Evolutionary conservation across 2,329 filamentous ascomycete species (phyloP).

Genomic region (Fusarium armeniacum): DNA sequence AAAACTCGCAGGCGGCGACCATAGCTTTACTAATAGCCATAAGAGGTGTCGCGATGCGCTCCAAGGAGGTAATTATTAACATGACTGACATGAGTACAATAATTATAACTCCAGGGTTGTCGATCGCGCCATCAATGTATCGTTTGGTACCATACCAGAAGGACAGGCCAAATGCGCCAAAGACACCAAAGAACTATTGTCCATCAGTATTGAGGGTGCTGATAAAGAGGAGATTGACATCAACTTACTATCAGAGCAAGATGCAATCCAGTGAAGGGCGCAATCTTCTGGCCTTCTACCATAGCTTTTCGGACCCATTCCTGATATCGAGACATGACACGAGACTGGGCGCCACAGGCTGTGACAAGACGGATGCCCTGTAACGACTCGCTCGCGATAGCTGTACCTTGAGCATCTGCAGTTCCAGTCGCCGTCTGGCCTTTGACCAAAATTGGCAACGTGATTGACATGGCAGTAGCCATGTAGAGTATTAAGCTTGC

Average conservation of each 20-base stretch:
- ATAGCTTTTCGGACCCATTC: constrained; percentile 57
- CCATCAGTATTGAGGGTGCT: constrained; percentile 1
- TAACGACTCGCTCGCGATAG: constrained; percentile 61
- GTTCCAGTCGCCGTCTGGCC: constrained; percentile 36
- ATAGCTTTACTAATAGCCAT: constrained; percentile 54
- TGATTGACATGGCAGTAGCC: constrained; percentile 49
- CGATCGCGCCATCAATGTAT: constrained; percentile 53
- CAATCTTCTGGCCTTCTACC: constrained; percentile 54
- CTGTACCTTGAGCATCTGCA: constrained; percentile 55
- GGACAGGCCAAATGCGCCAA: constrained; percentile 56
- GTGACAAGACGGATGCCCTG: constrained; percentile 59
- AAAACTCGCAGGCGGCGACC: constrained; percentile 51
- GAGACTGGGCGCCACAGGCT: constrained; percentile 60
- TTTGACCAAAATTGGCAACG: constrained; percentile 43
- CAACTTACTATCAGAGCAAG: constrained; percentile 35
- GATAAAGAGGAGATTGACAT: fast-evolving
- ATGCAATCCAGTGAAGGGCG: constrained; percentile 37
- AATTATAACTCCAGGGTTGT: constrained; percentile 56
- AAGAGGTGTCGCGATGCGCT: constrained; percentile 57
- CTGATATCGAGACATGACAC: constrained; percentile 55
- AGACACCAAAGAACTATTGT: constrained; percentile 52
- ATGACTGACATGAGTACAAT: constrained; percentile 57
- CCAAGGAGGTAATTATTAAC: constrained; percentile 55
- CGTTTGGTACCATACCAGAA: constrained; percentile 62
- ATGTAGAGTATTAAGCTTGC: constrained; percentile 63